Percentiles rank a stretch among this genome's conserved stretches.
These are phyloP conservation scores for Leucoagaricus sp. DNA, from an alignment of 1,284 basidiomycete genomes.

Conservation along the genomic window DNA sequence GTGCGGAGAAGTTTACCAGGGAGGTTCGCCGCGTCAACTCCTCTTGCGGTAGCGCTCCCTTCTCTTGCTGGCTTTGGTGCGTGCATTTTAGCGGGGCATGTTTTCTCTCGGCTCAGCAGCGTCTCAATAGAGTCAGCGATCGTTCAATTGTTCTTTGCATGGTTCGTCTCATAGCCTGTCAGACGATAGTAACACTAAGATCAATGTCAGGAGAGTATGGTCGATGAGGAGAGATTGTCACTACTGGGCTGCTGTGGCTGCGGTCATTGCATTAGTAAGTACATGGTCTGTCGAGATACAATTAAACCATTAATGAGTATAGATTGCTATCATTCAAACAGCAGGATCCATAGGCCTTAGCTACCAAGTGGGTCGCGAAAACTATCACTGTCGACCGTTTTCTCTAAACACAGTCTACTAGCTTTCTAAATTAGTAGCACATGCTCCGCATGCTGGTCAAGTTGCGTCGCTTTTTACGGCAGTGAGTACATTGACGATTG, in stretches of 20 bases:
- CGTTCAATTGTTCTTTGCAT: conserved; percentile 7
- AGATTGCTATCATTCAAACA: conserved; percentile 7
- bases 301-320: no score
- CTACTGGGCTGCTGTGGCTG: background rate
- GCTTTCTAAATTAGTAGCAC: background rate
- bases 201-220: conserved; percentile 2
- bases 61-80: conserved; percentile 9
- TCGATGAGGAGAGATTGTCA: background rate
- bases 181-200: background rate
- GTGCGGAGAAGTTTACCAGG: background rate
- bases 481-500: background rate
- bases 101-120: no score
- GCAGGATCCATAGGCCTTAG: conserved; percentile 4
- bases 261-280: background rate
- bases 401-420: background rate
- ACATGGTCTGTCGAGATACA: no score
- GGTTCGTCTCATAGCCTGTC: background rate
- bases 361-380: conserved; percentile 1
- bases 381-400: background rate
- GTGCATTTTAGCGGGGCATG: no score
- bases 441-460: background rate
- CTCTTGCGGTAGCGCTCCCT: background rate
- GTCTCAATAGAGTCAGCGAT: conserved; percentile 1
- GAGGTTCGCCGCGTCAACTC: background rate
- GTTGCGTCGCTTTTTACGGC: background rate